Evolutionary conservation across 225 moss, liverwort and hornwort species (phyloP).

Genomic region (Antitrichia curtipendula): DNA sequence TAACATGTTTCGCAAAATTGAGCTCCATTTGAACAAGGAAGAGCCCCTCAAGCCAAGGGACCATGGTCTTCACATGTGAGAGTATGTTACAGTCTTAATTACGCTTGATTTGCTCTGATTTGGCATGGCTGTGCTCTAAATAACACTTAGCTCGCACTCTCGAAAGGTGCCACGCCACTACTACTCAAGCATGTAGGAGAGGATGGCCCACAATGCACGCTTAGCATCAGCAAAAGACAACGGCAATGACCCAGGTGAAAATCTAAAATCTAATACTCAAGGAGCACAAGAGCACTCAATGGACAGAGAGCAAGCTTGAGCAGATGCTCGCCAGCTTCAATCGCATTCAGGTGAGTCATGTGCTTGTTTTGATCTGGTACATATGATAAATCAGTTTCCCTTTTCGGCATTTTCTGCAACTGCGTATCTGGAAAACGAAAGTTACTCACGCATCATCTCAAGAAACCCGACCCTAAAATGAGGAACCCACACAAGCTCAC

Average conservation of each 20-base stretch:
- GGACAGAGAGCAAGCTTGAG: neutral
- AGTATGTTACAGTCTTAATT: neutral
- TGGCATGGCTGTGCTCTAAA: neutral
- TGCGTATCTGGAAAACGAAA: constrained; percentile 43
- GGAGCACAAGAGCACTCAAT: neutral
- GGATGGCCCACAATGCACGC: neutral
- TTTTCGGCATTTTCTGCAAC: constrained; percentile 84
- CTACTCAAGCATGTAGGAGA: neutral
- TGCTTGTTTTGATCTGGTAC: constrained; percentile 68
- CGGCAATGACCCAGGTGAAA: neutral
- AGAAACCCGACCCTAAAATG: neutral
- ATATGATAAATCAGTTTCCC: constrained; percentile 65
- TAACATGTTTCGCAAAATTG: neutral
- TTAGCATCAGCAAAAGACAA: neutral
- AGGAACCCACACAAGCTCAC: neutral
- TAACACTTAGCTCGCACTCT: neutral
- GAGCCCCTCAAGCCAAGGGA: neutral
- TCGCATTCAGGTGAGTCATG: constrained; percentile 40
- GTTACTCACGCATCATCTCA: neutral
- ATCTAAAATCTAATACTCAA: neutral
- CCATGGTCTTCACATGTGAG: neutral
- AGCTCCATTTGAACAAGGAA: neutral
- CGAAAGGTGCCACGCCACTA: neutral
- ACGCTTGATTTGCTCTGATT: neutral
- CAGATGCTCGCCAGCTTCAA: constrained; percentile 70